These are phyloP conservation scores for Schizopora paradoxa DNA, from an alignment of 1,284 basidiomycete genomes.

Conservation along the genomic window DNA sequence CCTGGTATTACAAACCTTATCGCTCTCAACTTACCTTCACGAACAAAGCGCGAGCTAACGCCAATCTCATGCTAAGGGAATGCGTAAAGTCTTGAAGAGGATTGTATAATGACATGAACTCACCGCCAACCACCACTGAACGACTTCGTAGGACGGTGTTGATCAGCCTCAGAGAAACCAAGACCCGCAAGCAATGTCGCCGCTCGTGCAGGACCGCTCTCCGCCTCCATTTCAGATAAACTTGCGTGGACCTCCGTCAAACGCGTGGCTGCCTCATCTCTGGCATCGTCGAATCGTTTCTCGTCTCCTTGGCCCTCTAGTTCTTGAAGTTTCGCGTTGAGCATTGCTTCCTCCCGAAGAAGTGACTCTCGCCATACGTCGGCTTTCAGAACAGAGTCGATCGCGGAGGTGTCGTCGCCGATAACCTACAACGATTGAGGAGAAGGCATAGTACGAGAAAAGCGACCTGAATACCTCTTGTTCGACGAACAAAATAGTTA, in stretches of 20 bases:
- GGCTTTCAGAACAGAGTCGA: slow-evolving; percentile 93
- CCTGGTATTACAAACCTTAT: background rate
- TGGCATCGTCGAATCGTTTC: slow-evolving; percentile 71
- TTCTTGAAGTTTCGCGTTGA: slow-evolving; percentile 68
- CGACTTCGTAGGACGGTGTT: slow-evolving; percentile 73
- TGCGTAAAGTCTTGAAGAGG: slow-evolving; percentile 1
- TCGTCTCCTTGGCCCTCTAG: slow-evolving; percentile 75
- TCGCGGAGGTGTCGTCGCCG: slow-evolving; percentile 89
- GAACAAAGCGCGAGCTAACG: slow-evolving; percentile 84
- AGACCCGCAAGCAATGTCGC: slow-evolving; percentile 88
- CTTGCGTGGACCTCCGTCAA: slow-evolving; percentile 91
- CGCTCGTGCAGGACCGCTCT: slow-evolving; percentile 91
- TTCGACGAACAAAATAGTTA: slow-evolving; percentile 97
- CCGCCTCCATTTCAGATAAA: slow-evolving; percentile 96
- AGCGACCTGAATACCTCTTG: slow-evolving; percentile 67
- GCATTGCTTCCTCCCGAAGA: slow-evolving; percentile 70
- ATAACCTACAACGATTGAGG: slow-evolving; percentile 48
- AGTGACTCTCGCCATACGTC: slow-evolving; percentile 95
- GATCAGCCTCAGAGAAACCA: slow-evolving; percentile 88
- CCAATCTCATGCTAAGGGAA: slow-evolving; percentile 68
- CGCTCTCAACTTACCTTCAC: slow-evolving; percentile 68
- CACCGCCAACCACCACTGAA: slow-evolving; percentile 98
- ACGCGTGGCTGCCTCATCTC: slow-evolving; percentile 81
- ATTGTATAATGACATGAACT: slow-evolving; percentile 20
- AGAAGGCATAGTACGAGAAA: background rate